A percentile compares a stretch with the other conserved stretches of the same genome.
Evolutionary conservation across 768 basidiomycete genomes (phyloP).

Genomic region (Boletus pseudo-olivaceus): DNA sequence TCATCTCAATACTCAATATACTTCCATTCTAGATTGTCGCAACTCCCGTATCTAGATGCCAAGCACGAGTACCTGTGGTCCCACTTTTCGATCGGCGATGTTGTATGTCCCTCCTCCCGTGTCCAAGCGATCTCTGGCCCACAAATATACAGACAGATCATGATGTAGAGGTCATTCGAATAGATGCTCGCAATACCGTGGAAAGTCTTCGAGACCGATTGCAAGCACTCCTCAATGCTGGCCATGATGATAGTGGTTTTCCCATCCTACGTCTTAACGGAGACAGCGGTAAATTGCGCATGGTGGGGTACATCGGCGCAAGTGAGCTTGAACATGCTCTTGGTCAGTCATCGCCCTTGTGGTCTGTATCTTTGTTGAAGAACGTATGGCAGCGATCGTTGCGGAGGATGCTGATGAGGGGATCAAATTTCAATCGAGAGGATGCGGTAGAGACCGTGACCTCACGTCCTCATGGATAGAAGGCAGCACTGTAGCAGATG

Average conservation of each 20-base stretch:
- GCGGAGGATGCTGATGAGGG: conserved; percentile 65
- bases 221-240: conserved; percentile 49
- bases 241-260: conserved; percentile 79
- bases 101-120: conserved; percentile 47
- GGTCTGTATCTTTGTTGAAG: neutral
- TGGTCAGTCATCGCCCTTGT: conserved; percentile 44
- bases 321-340: conserved; percentile 95
- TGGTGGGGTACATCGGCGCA: conserved; percentile 88
- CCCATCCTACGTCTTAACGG: conserved; percentile 66
- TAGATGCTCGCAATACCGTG: conserved; percentile 76
- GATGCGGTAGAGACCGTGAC: conserved; percentile 37
- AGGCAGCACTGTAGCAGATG: conserved; percentile 10
- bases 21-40: conserved; percentile 49
- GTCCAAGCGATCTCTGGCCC: neutral
- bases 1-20: neutral
- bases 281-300: conserved; percentile 46
- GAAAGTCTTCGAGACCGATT: conserved; percentile 71
- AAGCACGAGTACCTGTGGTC: conserved; percentile 93
- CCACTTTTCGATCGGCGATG: conserved; percentile 66
- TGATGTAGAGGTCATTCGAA: conserved; percentile 64
- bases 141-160: conserved; percentile 53
- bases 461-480: conserved; percentile 58
- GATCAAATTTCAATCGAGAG: conserved; percentile 59
- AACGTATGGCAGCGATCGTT: conserved; percentile 55
- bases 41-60: conserved; percentile 89